phyloP scores from a whole-genome alignment of 768 basidiomycete genomes.

The Suillus alpinus region DNA sequence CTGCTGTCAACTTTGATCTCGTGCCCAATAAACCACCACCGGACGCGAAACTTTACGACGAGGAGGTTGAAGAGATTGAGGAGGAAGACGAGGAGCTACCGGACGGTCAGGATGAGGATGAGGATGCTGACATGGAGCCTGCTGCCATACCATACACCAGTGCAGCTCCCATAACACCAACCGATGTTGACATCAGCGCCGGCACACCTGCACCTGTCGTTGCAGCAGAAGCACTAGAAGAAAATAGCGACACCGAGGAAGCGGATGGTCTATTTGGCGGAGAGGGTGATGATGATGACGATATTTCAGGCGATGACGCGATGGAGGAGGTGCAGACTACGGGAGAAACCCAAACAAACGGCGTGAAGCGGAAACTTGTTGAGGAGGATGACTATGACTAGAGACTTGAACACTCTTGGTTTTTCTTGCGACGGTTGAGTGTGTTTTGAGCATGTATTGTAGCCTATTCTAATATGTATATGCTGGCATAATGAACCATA shows the following conservation, averaged over 20 bases:
- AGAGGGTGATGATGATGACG: constrained; percentile 64
- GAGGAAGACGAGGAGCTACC: constrained; percentile 39
- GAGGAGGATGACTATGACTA: constrained; percentile 89
- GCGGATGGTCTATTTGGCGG: constrained; percentile 73
- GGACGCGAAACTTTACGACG: constrained; percentile 70
- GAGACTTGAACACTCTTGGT: constrained; percentile 2
- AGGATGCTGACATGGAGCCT: constrained; percentile 68
- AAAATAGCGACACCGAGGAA: constrained; percentile 73
- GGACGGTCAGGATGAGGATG: constrained; percentile 60
- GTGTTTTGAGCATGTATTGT: constrained; percentile 10
- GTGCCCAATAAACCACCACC: constrained; percentile 84
- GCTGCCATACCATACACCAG: constrained; percentile 44
- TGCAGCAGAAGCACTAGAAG: constrained; percentile 44
- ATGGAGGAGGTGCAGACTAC: constrained; percentile 76
- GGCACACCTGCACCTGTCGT: constrained; percentile 31
- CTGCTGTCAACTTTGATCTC: constrained; percentile 82
- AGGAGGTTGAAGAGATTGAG: constrained; percentile 80
- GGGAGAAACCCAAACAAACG: constrained; percentile 49
- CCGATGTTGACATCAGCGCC: constrained; percentile 69
- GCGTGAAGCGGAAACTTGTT: constrained; percentile 74
- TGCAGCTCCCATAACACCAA: constrained; percentile 42
- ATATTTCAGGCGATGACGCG: constrained; percentile 50
- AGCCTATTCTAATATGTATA: constrained; percentile 27
- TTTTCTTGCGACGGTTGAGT: not conserved
- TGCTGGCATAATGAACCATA: constrained; percentile 13